Percentiles rank a stretch among this genome's conserved stretches.
These are phyloP conservation scores for Leishmania amazonensis DNA, from an alignment of 208 protist genomes.

Conservation along the genomic window DNA sequence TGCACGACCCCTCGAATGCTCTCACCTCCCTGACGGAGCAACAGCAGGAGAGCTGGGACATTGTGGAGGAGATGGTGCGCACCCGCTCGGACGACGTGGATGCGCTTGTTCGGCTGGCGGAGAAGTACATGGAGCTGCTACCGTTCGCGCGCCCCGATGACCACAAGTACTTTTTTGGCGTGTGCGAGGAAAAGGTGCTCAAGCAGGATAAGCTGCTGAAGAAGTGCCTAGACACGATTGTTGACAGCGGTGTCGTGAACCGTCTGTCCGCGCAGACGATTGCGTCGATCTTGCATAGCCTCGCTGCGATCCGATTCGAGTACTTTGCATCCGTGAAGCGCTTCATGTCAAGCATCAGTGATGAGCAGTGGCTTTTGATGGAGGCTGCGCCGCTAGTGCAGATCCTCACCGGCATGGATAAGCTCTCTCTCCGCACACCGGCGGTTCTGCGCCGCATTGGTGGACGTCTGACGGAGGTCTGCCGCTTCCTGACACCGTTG, in stretches of 20 bases:
- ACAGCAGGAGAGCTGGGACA: constrained; percentile 64
- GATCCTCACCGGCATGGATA: constrained; percentile 56
- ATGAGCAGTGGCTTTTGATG: constrained; percentile 84
- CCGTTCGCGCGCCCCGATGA: constrained; percentile 75
- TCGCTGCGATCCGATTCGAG: constrained; percentile 71
- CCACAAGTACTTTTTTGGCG: constrained; percentile 84
- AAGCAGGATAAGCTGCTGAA: constrained; percentile 86
- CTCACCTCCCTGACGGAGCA: constrained; percentile 54
- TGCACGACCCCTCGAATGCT: constrained; percentile 69
- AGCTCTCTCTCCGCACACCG: constrained; percentile 63
- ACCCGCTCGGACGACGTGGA: constrained; percentile 60
- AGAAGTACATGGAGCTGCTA: constrained; percentile 61
- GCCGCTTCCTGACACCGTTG: constrained; percentile 59
- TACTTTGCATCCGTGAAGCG: constrained; percentile 71
- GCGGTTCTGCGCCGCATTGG: constrained; percentile 42
- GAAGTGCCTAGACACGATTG: constrained; percentile 63
- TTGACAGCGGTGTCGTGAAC: constrained; percentile 40
- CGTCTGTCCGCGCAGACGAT: constrained; percentile 68
- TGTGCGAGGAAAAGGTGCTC: constrained; percentile 85
- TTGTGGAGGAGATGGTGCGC: constrained; percentile 71
- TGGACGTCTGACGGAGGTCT: constrained; percentile 43
- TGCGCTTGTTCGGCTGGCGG: constrained; percentile 43
- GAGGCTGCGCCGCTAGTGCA: constrained; percentile 74
- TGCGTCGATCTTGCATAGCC: constrained; percentile 72
- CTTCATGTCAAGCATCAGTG: constrained; percentile 59